phyloP scores from a whole-genome alignment of 2,329 filamentous ascomycete genomes.

The Talaromyces sp. region DNA sequence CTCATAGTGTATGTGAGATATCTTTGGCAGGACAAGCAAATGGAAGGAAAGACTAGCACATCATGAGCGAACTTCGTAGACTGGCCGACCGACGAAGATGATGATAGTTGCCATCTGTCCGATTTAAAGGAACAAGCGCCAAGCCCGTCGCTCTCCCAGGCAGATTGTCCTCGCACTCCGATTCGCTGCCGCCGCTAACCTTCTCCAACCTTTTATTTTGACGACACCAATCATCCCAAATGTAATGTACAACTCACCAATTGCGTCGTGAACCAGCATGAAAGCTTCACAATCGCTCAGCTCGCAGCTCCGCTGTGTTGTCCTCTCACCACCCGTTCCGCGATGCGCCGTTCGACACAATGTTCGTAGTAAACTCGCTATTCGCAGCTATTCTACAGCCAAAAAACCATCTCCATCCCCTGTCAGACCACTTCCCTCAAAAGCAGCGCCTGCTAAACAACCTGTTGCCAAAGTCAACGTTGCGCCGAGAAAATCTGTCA shows the following conservation, averaged over 20 bases:
- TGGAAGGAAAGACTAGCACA: too few relatives aligned
- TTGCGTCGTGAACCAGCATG: background rate
- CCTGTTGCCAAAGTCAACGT: conserved; percentile 7
- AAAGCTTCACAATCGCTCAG: background rate
- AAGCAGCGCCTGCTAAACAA: background rate
- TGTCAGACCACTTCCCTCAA: background rate
- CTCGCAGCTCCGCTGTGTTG: conserved; percentile 12
- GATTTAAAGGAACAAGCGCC: background rate
- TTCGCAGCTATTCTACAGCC: conserved; percentile 9
- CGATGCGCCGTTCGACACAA: conserved; percentile 4
- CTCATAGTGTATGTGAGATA: background rate
- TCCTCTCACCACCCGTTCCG: background rate
- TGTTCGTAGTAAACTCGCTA: background rate
- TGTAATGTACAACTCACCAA: background rate
- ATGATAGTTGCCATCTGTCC: background rate
- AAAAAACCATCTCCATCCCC: background rate
- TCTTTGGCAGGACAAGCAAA: too few relatives aligned
- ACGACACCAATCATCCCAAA: background rate
- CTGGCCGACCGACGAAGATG: background rate
- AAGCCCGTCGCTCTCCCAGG: background rate
- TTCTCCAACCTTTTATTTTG: conserved; percentile 4
- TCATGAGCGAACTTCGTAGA: background rate
- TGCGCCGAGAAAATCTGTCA: background rate
- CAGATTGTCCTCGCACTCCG: background rate
- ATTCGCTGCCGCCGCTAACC: background rate